A percentile compares a stretch with the other conserved stretches of the same genome.
Evolutionary conservation across 2,329 filamentous ascomycete species (phyloP).

Genomic region (Drechslerella stenobrocha): DNA sequence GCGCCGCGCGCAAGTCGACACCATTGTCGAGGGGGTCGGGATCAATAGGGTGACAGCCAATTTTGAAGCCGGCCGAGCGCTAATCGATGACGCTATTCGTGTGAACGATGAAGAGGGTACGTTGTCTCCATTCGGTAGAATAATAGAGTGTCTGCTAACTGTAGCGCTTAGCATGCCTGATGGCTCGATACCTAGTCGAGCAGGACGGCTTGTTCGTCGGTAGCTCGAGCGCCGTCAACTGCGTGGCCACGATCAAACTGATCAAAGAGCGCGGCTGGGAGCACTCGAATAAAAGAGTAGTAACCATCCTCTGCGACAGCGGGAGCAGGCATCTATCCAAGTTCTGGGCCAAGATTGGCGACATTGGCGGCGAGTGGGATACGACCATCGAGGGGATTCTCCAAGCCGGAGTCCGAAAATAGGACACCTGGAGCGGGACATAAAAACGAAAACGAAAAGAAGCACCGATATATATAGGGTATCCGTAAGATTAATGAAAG

Average conservation of each 20-base stretch:
- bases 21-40: conserved; percentile 92
- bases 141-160: conserved; percentile 4
- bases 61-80: conserved; percentile 80
- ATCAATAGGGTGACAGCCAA: conserved; percentile 94
- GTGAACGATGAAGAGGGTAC: conserved; percentile 85
- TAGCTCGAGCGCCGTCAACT: conserved; percentile 96
- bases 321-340: conserved; percentile 81
- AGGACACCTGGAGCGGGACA: not conserved
- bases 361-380: conserved; percentile 62
- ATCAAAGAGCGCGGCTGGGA: conserved; percentile 66
- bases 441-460: conserved; percentile 5
- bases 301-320: conserved; percentile 85
- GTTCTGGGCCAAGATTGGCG: conserved; percentile 75
- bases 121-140: conserved; percentile 53
- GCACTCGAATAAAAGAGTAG: conserved; percentile 66
- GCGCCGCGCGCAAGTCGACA: conserved; percentile 87
- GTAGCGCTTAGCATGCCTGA: conserved; percentile 56
- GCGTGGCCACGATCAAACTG: conserved; percentile 72
- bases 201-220: conserved; percentile 93
- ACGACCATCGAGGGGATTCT: conserved; percentile 64
- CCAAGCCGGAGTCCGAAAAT: conserved; percentile 32
- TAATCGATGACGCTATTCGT: conserved; percentile 86
- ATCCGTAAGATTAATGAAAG: conserved; percentile 15
- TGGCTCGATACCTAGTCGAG: conserved; percentile 97
- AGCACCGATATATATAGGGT: conserved; percentile 5